A percentile compares a stretch with the other conserved stretches of the same genome.
Evolutionary conservation across 805 yeast genomes (phyloP).

Genomic region (Ogataea paradorogensis): DNA sequence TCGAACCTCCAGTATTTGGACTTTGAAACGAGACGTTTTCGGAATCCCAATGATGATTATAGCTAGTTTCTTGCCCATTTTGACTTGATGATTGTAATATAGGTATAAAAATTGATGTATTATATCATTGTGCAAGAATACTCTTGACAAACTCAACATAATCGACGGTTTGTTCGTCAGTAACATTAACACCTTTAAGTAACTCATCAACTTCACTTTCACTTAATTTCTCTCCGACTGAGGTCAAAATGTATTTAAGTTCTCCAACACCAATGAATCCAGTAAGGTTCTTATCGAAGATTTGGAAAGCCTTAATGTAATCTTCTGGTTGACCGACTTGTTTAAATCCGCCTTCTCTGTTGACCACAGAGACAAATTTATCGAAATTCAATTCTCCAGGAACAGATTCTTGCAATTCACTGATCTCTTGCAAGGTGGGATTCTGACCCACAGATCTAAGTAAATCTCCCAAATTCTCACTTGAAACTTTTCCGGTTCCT

Average conservation of each 20-base stretch:
- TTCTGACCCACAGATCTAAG: slow-evolving; percentile 97
- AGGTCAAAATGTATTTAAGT: slow-evolving; percentile 88
- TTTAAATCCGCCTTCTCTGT: slow-evolving; percentile 86
- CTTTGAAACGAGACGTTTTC: slow-evolving; percentile 89
- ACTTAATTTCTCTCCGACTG: slow-evolving; percentile 89
- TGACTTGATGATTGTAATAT: slow-evolving; percentile 30
- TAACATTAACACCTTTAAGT: slow-evolving; percentile 90
- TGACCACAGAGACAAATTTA: slow-evolving; percentile 69
- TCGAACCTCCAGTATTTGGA: slow-evolving; percentile 85
- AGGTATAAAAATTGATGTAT: slow-evolving; percentile 1
- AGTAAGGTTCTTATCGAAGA: slow-evolving; percentile 91
- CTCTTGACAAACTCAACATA: slow-evolving; percentile 93
- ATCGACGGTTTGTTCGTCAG: slow-evolving; percentile 92
- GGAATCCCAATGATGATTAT: slow-evolving; percentile 97
- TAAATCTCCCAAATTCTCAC: slow-evolving; percentile 84
- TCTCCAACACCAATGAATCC: slow-evolving; percentile 98
- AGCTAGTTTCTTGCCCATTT: slow-evolving; percentile 86
- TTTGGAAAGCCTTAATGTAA: slow-evolving; percentile 94
- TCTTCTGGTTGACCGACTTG: slow-evolving; percentile 88
- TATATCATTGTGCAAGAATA: slow-evolving; percentile 73
- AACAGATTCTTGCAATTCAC: slow-evolving; percentile 45
- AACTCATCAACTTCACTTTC: slow-evolving; percentile 94
- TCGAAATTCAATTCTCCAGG: slow-evolving; percentile 61
- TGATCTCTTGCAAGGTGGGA: slow-evolving; percentile 89
- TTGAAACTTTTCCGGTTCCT: slow-evolving; percentile 88